Percentiles rank a stretch among this genome's conserved stretches.
Conservation (phyloP, 2,329 filamentous ascomycete genomes). For the Penicillium sp. region DNA sequence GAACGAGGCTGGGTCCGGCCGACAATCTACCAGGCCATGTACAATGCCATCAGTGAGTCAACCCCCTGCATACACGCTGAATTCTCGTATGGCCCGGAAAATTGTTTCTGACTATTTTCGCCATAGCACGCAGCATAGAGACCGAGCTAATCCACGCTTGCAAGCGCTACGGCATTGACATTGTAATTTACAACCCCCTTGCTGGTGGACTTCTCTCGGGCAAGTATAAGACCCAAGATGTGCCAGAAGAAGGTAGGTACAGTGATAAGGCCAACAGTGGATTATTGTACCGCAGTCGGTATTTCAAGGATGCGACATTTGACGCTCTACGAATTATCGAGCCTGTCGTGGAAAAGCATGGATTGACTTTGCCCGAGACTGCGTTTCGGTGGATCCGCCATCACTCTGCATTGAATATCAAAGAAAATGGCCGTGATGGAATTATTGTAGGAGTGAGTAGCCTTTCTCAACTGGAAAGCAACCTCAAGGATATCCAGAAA, state of each 20-base stretch:
- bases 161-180: constrained; percentile 64
- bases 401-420: constrained; percentile 58
- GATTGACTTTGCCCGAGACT: constrained; percentile 61
- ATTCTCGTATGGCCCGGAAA: no score
- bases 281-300: constrained; percentile 62
- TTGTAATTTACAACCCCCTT: constrained; percentile 74
- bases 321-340: constrained; percentile 62
- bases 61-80: no score
- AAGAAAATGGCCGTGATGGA: constrained; percentile 47
- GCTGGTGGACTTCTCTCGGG: constrained; percentile 73
- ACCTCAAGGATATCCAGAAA: constrained; percentile 53
- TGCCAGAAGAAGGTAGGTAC: constrained; percentile 62
- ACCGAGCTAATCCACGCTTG: constrained; percentile 64
- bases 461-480: constrained; percentile 48
- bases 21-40: constrained; percentile 80
- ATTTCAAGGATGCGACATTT: constrained; percentile 62
- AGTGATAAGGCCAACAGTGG: constrained; percentile 47
- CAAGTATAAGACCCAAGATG: constrained; percentile 62
- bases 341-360: constrained; percentile 57
- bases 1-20: constrained; percentile 73
- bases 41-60: constrained; percentile 72
- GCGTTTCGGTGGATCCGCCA: constrained; percentile 66
- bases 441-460: constrained; percentile 53
- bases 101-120: no score
- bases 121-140: constrained; percentile 60